Base-by-base conservation (phyloP, 2,329 filamentous ascomycete species). In the Ophiostoma sp. region DNA sequence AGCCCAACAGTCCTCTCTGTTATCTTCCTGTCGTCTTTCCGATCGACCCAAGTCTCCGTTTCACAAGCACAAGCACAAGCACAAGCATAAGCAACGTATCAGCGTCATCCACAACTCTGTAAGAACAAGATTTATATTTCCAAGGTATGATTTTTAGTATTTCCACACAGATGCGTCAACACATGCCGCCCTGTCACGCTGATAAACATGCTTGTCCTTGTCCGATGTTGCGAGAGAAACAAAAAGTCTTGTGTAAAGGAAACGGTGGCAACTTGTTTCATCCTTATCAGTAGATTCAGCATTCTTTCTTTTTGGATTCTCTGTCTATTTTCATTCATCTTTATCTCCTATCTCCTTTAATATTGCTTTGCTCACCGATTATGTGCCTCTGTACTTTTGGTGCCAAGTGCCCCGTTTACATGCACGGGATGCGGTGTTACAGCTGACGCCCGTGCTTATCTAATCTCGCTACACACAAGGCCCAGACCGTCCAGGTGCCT, bases 361-460 rank as follows among this genome's bases (percentile, higher is more conserved):
- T 54, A 7, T 11, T 10, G 10, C 11, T 4, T 17, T 57, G 11
- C 23, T 57, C 10, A 23, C 52, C 20, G 52, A 13, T 54, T 57
- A 23, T 27, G 52, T 57, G n/a, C 52, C 52, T 8, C 17, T 31
- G 52, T 57, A 57, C 52, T 57, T 57, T 11, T 57, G 23, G n/a
- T 27, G 52, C 52, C 52, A 57, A 57, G 52, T 27, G 10, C n/a
- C 23, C 52, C 52, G 52, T 57, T 54, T 27, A 57, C 27, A 57
- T 57, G n/a, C 23, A 57, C n/a, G 52, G 23, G n/a, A 57, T 57
- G 52, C 23, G n/a, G 52, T 57, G 52, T 57, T 33, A 62, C 57
- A 62, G 52, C 52, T 57, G 52, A 57, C 52, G 52, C 23, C 52
- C 52, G 52, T 57, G 52, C 52, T 57, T 57, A 57, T 27, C n/a